phyloP scores from a whole-genome alignment of 129 eudicot species.

The Oenanthe sinensis region DNA sequence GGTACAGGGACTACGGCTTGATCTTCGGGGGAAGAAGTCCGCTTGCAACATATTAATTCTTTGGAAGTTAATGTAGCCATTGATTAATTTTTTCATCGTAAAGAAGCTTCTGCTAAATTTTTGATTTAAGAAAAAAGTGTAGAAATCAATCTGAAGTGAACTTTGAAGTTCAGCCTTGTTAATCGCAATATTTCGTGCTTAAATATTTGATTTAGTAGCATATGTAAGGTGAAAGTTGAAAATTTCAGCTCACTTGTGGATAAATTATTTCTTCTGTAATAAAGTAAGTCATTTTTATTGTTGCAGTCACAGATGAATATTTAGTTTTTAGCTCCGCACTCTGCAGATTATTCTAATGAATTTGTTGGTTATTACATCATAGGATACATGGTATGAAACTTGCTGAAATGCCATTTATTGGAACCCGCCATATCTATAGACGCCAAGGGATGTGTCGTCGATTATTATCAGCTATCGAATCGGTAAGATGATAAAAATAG shows the following conservation, averaged over 20 bases:
- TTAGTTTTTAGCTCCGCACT: neutral
- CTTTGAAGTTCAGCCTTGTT: neutral
- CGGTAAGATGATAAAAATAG: constrained; percentile 31
- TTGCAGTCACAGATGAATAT: neutral
- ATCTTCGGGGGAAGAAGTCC: too few species aligned
- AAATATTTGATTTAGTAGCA: neutral
- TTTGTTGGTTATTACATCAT: constrained; percentile 8
- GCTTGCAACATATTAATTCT: neutral
- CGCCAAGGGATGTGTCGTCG: constrained; percentile 96
- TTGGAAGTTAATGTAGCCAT: neutral
- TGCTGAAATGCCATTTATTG: constrained; percentile 98
- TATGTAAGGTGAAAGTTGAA: neutral
- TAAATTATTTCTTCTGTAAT: neutral
- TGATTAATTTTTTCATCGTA: neutral
- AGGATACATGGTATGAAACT: constrained; percentile 85
- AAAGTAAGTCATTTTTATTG: neutral
- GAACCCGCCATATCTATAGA: constrained; percentile 91
- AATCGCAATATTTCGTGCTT: neutral
- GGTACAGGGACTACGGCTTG: neutral
- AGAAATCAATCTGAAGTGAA: neutral
- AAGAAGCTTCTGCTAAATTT: neutral
- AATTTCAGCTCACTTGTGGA: neutral
- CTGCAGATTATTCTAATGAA: constrained; percentile 10
- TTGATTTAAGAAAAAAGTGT: neutral
- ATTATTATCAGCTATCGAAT: constrained; percentile 74